Conservation (phyloP, 495 filamentous ascomycete species). For the Penicillium crystallinum region DNA sequence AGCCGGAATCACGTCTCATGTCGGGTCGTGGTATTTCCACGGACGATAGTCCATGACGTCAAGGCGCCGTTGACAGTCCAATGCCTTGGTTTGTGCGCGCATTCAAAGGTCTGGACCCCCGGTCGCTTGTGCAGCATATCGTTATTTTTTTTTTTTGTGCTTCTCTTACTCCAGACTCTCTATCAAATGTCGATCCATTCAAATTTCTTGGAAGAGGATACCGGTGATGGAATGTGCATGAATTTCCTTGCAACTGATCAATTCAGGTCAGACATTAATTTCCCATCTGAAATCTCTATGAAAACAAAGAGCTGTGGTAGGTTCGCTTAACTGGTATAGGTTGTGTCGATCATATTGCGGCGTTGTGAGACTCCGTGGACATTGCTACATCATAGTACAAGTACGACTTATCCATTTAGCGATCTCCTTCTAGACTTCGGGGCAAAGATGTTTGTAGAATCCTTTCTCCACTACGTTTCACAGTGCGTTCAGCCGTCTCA, state of each 20-base stretch:
- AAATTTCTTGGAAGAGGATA: background rate
- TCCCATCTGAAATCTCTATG: too few species aligned
- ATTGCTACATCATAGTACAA: background rate
- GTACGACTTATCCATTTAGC: background rate
- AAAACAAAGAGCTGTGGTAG: too few species aligned
- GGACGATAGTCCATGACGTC: slow-evolving; percentile 19
- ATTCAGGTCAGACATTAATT: too few species aligned
- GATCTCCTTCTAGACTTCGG: background rate
- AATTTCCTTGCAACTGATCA: background rate
- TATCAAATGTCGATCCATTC: background rate
- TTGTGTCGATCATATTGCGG: background rate
- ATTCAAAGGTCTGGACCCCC: slow-evolving; percentile 15
- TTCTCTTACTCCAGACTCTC: background rate
- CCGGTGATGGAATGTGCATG: background rate
- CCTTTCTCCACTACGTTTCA: slow-evolving; percentile 6
- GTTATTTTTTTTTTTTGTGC: background rate
- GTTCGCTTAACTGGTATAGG: background rate
- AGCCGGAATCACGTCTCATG: slow-evolving; percentile 1
- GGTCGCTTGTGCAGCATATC: slow-evolving; percentile 10
- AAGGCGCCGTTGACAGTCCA: slow-evolving; percentile 18
- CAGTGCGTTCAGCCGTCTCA: slow-evolving; percentile 4
- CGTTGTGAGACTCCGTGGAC: too few species aligned
- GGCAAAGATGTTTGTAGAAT: background rate
- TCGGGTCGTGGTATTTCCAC: slow-evolving; percentile 12
- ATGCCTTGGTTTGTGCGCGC: slow-evolving; percentile 24